Conservation (phyloP, 768 basidiomycete species). For the Lactarius quietus region DNA sequence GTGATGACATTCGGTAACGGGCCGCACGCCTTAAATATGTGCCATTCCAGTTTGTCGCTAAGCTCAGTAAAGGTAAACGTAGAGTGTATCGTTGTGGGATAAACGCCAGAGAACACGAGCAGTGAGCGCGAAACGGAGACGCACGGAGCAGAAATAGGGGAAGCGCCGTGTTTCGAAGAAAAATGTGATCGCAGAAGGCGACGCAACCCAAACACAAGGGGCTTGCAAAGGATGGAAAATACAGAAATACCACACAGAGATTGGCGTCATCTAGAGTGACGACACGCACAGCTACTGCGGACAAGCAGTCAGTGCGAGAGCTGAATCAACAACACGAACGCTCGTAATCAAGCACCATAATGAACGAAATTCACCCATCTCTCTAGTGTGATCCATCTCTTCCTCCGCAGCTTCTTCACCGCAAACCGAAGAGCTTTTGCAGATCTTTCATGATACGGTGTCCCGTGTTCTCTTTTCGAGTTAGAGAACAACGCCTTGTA, state of each 20-base stretch:
- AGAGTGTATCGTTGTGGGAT: not conserved
- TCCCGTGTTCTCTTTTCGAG: not conserved
- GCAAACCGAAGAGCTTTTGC: not conserved
- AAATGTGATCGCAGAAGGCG: not conserved
- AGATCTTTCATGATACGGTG: not conserved
- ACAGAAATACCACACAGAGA: not conserved
- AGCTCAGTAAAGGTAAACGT: not conserved
- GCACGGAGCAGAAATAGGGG: not conserved
- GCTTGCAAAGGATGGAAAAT: not conserved
- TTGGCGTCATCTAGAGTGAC: not conserved
- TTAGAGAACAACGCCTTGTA: not conserved
- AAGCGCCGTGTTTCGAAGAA: too few relatives aligned
- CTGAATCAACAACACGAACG: too few relatives aligned
- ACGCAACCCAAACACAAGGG: not conserved
- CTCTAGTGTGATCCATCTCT: not conserved
- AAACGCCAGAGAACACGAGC: too few relatives aligned
- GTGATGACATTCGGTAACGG: not conserved
- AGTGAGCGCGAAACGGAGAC: too few relatives aligned
- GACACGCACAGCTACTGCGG: not conserved
- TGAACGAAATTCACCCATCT: not conserved
- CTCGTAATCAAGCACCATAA: not conserved
- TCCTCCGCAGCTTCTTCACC: not conserved
- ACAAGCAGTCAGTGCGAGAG: too few relatives aligned
- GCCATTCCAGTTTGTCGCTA: too few relatives aligned
- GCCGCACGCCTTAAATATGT: not conserved